Percentiles rank a stretch among this genome's conserved stretches.
Evolutionary conservation across 495 filamentous ascomycete species (phyloP).

Genomic region (Neurospora sp.): DNA sequence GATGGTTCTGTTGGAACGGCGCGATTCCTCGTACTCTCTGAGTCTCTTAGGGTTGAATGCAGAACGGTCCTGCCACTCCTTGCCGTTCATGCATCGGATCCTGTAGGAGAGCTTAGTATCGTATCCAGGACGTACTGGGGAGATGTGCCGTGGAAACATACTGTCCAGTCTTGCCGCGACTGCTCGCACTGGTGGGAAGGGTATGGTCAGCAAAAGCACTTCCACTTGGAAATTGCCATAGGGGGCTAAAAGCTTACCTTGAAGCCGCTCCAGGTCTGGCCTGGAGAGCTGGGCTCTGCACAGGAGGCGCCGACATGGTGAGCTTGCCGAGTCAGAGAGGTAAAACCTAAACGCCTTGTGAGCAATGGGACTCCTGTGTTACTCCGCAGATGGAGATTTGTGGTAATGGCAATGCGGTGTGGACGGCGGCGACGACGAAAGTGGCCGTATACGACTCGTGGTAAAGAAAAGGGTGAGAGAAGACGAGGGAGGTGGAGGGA

Average conservation of each 20-base stretch:
- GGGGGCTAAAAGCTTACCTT: background rate
- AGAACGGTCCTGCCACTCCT: slow-evolving; percentile 25
- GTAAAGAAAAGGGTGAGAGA: background rate
- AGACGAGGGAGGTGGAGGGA: background rate
- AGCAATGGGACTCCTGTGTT: background rate
- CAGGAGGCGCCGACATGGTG: background rate
- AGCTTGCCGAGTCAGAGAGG: background rate
- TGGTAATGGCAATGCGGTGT: background rate
- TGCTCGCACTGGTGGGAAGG: background rate
- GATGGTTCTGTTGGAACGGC: slow-evolving; percentile 5
- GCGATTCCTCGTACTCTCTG: slow-evolving; percentile 17
- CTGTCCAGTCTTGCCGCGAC: background rate
- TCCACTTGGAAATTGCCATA: background rate
- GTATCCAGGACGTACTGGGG: background rate
- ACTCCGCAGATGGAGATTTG: background rate
- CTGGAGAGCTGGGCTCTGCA: background rate
- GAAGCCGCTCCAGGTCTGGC: background rate
- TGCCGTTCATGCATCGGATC: slow-evolving; percentile 40
- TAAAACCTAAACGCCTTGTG: background rate
- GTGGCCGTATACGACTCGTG: background rate
- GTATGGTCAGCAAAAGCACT: background rate
- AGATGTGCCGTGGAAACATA: background rate
- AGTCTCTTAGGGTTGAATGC: slow-evolving; percentile 40
- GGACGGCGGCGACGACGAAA: background rate
- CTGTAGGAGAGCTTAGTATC: slow-evolving; percentile 16